Base-by-base conservation (phyloP, 1,284 basidiomycete species). In the Neotropicomus parvogracilis region DNA sequence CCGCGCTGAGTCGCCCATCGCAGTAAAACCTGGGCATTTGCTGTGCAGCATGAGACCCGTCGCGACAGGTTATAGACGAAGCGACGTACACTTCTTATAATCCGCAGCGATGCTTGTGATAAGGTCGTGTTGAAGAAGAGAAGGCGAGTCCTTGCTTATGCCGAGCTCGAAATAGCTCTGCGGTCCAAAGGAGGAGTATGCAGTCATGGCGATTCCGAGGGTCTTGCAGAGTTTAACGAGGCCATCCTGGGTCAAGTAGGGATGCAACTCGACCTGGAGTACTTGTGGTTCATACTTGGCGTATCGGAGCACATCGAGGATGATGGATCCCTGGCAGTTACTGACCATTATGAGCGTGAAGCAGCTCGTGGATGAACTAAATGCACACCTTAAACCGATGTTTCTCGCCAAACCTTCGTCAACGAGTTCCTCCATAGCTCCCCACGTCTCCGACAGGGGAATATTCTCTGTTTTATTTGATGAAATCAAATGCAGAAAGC, bases 1-100 rank as follows among this genome's bases (percentile, higher is more conserved):
- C 79, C 82, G 31, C 79, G 80, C 63, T 90, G 85, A 14, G 84
- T 83, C 7, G 85, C 81, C 88, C 88, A 91, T 56, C 87, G 81
- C 50, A 91, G 77, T 29, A 90, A 70, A 29, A 91, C 75, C 65
- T 84, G 81, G 8, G 79, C 80, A 29, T 75, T 61, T 40, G 74
- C 80, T 81, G 50, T 51, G 57, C 32, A 21, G 43, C 34, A 24
- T 48, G 29, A 54, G 50, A 45, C 40, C 21, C 37, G 3, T 14
- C 17, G 9, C 4, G 3, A 20, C 24, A 8, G 13, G 10, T 12
- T 12, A 19, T 12, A 26, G 32, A n/a, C 11, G 31, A 24, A 19
- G 20, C 16, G 47, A 46, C 76, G 52, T 54, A 83, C 83, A 78
- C 70, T 78, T 88, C 14, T 68, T 60, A 58, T 82, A 71, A 52